Conservation (phyloP, 1,139 yeast genomes). For the Geotrichum siamense region DNA sequence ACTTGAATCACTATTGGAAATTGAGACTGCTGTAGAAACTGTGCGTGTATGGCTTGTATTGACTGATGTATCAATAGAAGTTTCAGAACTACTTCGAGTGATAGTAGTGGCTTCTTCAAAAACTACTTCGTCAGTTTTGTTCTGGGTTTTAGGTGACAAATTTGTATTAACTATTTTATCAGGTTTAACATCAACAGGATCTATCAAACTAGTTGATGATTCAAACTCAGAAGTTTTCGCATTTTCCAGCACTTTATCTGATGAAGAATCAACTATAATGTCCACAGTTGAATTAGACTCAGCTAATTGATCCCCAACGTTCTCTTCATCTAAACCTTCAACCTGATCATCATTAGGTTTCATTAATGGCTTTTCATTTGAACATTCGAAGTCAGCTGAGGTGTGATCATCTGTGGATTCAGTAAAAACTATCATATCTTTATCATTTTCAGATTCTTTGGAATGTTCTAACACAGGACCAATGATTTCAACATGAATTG, state of each 20-base stretch:
- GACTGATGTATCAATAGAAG: constrained; percentile 10
- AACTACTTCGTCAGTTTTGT: neutral
- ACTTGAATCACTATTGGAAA: constrained; percentile 4
- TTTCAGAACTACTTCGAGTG: neutral
- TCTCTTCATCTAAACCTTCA: neutral
- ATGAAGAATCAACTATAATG: too few relatives aligned
- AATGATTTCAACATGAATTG: too few relatives aligned
- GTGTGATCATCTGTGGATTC: neutral
- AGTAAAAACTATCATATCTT: too few relatives aligned
- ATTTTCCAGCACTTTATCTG: neutral
- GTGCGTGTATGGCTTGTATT: neutral
- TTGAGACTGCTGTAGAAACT: neutral
- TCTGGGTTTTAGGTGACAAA: too few relatives aligned
- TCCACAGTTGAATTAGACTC: neutral
- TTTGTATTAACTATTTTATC: too few relatives aligned
- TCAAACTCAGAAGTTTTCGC: neutral
- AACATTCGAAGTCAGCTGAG: neutral
- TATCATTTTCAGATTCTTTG: too few relatives aligned
- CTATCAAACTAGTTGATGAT: too few relatives aligned
- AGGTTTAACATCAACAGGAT: too few relatives aligned
- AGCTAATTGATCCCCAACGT: neutral
- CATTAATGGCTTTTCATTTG: neutral
- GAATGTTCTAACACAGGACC: too few relatives aligned
- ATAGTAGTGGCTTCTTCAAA: neutral
- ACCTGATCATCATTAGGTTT: neutral